These are phyloP conservation scores for Mucor sp. DNA, from an alignment of 371 early-diverging fungal genomes.

Conservation along the genomic window DNA sequence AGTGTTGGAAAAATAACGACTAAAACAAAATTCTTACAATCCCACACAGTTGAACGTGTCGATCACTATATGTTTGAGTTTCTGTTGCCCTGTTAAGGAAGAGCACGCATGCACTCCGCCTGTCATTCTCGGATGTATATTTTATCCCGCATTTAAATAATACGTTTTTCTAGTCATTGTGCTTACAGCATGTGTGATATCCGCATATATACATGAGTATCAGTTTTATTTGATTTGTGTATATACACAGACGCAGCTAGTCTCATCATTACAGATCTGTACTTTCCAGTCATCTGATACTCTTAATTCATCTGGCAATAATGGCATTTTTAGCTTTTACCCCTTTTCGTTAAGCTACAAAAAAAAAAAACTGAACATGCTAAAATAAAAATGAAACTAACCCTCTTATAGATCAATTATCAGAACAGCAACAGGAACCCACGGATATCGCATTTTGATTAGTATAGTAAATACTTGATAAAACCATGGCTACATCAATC, in stretches of 20 bases:
- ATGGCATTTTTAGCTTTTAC: neutral
- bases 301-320: neutral
- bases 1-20: neutral
- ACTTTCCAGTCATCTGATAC: neutral
- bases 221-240: neutral
- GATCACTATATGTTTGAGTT: neutral
- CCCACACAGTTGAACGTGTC: neutral
- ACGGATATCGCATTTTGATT: neutral
- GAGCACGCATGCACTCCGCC: neutral
- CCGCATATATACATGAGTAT: neutral
- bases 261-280: neutral
- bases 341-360: conserved; percentile 1
- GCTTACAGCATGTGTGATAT: neutral
- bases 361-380: neutral
- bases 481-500: neutral
- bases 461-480: neutral
- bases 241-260: neutral
- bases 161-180: neutral
- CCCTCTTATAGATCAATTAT: neutral
- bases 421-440: neutral
- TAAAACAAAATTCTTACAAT: neutral
- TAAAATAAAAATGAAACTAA: neutral
- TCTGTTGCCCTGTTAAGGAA: neutral
- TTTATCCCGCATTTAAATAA: neutral
- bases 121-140: neutral